Evolutionary conservation across 2,329 filamentous ascomycete species (phyloP).

Genomic region (Colletotrichum incanum): DNA sequence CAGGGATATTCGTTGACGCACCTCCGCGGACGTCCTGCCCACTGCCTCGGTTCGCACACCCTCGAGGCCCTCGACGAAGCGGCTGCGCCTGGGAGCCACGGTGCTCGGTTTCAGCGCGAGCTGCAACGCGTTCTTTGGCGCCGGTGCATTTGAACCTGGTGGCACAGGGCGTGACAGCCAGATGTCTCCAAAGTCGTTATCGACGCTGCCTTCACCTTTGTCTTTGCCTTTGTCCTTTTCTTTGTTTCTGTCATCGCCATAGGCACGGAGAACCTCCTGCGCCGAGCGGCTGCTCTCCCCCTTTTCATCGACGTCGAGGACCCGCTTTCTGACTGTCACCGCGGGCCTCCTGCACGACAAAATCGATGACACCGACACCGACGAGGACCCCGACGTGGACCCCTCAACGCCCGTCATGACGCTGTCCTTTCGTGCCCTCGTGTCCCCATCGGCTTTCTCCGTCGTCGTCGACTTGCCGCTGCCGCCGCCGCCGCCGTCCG

Average conservation of each 20-base stretch:
- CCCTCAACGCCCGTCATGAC: constrained; percentile 5
- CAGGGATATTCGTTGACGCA: neutral
- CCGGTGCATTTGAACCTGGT: too few species aligned
- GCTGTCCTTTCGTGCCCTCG: constrained; percentile 3
- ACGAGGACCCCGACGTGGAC: neutral
- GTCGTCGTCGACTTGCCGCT: neutral
- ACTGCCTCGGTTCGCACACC: neutral
- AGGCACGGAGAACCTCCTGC: too few species aligned
- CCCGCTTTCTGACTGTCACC: constrained; percentile 9
- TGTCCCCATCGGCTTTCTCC: neutral
- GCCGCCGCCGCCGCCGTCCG: too few species aligned
- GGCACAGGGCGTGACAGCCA: neutral
- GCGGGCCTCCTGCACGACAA: neutral
- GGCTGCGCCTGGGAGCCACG: neutral
- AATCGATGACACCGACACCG: neutral
- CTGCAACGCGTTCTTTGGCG: neutral
- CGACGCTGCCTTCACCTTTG: neutral
- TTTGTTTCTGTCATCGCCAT: neutral
- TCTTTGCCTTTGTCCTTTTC: neutral
- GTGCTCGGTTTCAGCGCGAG: neutral
- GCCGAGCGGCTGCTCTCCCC: constrained; percentile 22
- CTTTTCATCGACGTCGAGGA: constrained; percentile 7
- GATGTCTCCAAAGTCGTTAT: neutral
- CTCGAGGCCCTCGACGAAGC: constrained; percentile 8
- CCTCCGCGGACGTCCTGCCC: neutral